Conservation (phyloP, 495 filamentous ascomycete species). For the Astrocystis sublimbata region DNA sequence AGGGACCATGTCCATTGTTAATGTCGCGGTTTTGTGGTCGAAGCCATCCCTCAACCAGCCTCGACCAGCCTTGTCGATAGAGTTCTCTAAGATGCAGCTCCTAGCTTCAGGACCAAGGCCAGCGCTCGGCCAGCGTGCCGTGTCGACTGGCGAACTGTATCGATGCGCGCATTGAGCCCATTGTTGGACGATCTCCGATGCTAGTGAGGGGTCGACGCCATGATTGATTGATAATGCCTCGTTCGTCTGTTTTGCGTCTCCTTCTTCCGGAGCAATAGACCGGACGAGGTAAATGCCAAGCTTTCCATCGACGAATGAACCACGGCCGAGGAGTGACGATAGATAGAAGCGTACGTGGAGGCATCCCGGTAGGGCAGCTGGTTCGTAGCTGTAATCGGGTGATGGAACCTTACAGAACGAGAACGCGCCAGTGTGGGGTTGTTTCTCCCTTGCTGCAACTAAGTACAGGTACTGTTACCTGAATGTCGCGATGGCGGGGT, state of each 20-base stretch:
- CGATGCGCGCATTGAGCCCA: not conserved
- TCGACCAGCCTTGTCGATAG: too few relatives aligned
- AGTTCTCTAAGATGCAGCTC: too few relatives aligned
- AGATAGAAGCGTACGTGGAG: too few relatives aligned
- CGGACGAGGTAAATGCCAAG: not conserved
- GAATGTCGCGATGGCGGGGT: constrained; percentile 7
- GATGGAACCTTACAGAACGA: not conserved
- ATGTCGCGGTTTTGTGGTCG: too few relatives aligned
- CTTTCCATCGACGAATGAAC: not conserved
- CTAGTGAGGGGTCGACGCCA: not conserved
- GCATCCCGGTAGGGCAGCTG: not conserved
- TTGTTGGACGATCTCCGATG: not conserved
- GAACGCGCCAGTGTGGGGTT: not conserved
- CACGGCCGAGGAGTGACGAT: not conserved
- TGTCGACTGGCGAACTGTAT: too few relatives aligned
- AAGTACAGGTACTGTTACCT: not conserved
- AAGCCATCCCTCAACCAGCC: too few relatives aligned
- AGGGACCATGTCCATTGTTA: too few relatives aligned
- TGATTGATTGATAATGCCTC: not conserved
- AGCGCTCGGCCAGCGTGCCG: too few relatives aligned
- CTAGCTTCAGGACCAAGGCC: too few relatives aligned
- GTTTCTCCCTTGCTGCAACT: too few relatives aligned
- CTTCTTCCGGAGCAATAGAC: not conserved
- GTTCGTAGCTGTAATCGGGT: not conserved
- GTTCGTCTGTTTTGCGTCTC: not conserved